These are phyloP conservation scores for Xylogone sp. DNA, from an alignment of 2,329 filamentous ascomycete genomes.

Conservation along the genomic window DNA sequence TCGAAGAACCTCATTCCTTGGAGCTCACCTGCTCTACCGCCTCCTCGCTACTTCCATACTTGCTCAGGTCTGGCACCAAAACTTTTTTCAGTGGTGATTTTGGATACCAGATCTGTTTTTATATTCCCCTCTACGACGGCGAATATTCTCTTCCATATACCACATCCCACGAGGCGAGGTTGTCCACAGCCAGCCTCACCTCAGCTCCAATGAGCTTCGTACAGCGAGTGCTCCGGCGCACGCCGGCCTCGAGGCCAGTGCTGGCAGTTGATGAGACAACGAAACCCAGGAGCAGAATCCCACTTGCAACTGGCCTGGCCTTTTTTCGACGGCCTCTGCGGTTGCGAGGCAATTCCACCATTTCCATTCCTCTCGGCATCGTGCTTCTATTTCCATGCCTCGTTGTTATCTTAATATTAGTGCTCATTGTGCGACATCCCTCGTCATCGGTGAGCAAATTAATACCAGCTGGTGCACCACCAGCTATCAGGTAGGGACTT, in stretches of 20 bases:
- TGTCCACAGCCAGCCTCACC: background rate
- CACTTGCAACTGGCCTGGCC: slow-evolving; percentile 51
- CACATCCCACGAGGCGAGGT: background rate
- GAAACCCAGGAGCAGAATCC: slow-evolving; percentile 37
- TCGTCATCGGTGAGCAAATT: slow-evolving; percentile 77
- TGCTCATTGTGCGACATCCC: slow-evolving; percentile 86
- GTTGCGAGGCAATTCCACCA: slow-evolving; percentile 83
- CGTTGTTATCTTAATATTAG: slow-evolving; percentile 83
- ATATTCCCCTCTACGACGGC: background rate
- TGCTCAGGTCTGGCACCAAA: background rate
- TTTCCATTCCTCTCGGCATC: slow-evolving; percentile 89
- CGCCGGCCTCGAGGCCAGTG: slow-evolving; percentile 41
- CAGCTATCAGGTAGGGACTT: slow-evolving; percentile 73
- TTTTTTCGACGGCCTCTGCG: slow-evolving; percentile 86
- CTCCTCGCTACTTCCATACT: background rate
- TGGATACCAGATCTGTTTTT: background rate
- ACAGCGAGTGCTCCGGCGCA: slow-evolving; percentile 47
- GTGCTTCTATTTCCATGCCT: slow-evolving; percentile 90
- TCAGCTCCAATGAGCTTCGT: slow-evolving; percentile 44
- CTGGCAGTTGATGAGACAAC: slow-evolving; percentile 40
- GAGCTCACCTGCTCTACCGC: background rate
- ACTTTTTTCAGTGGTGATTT: background rate
- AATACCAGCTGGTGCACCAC: slow-evolving; percentile 84
- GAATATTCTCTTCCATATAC: background rate
- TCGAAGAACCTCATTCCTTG: background rate